These are phyloP conservation scores for Geranium incanum DNA, from an alignment of 441 rosid genomes.

Conservation along the genomic window DNA sequence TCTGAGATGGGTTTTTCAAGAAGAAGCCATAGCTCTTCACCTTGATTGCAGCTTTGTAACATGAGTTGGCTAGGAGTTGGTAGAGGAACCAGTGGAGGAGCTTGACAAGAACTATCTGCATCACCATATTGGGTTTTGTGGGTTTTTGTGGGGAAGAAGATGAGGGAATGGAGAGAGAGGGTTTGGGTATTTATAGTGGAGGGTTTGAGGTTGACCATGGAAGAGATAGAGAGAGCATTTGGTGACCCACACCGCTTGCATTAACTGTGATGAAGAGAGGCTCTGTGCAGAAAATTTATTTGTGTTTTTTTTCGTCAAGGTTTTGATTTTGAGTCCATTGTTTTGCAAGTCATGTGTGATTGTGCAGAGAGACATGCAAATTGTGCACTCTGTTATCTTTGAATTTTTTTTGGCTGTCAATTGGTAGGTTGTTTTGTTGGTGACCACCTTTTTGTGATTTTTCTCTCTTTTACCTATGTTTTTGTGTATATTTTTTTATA, in stretches of 20 bases:
- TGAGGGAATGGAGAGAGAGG: conserved; percentile 4
- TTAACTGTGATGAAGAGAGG: not conserved
- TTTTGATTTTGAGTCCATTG: not conserved
- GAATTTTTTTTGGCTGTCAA: not conserved
- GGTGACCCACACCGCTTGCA: not conserved
- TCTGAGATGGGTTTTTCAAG: conserved; percentile 31
- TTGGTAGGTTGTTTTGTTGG: conserved; percentile 34
- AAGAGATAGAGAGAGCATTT: not conserved
- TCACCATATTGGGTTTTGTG: conserved; percentile 31
- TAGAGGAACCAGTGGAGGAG: conserved; percentile 52
- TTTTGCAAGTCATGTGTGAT: not conserved
- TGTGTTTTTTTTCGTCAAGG: not conserved
- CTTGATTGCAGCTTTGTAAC: conserved; percentile 57
- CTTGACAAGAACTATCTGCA: conserved; percentile 43
- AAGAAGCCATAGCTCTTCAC: conserved; percentile 48
- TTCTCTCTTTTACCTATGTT: not conserved
- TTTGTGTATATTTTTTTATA: too few species aligned
- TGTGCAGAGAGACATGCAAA: not conserved
- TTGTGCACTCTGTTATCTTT: conserved; percentile 7
- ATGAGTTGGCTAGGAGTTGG: conserved; percentile 65
- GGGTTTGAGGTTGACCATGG: not conserved
- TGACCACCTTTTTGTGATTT: conserved; percentile 30
- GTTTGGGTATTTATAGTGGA: conserved; percentile 14
- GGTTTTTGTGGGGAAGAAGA: not conserved
- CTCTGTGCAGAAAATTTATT: too few species aligned